These are phyloP conservation scores for Phytophthora pini DNA, from an alignment of 352 stramenopile genomes.

Conservation along the genomic window DNA sequence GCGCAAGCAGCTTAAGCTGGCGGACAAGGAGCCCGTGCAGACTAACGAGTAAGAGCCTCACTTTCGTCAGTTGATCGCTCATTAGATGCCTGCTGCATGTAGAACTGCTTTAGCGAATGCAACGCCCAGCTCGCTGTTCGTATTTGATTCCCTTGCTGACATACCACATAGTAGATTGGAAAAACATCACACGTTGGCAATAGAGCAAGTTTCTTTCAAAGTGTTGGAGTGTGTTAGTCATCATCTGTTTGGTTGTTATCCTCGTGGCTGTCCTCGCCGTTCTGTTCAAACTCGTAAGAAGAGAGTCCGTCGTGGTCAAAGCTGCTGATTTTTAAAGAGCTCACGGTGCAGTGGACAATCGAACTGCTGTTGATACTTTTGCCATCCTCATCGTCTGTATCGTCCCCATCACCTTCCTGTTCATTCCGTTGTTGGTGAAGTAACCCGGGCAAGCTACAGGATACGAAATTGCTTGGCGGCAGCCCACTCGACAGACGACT, in stretches of 20 bases:
- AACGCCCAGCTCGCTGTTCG: slow-evolving; percentile 21
- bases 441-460: not conserved
- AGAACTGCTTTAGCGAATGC: slow-evolving; percentile 27
- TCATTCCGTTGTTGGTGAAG: not conserved
- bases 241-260: slow-evolving; percentile 43
- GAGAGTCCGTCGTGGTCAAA: slow-evolving; percentile 8
- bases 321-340: slow-evolving; percentile 12
- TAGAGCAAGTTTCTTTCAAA: slow-evolving; percentile 19
- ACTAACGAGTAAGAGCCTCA: slow-evolving; percentile 32
- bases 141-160: slow-evolving; percentile 37
- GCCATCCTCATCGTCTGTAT: slow-evolving; percentile 25
- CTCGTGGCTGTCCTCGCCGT: not conserved
- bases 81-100: slow-evolving; percentile 40
- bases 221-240: slow-evolving; percentile 8
- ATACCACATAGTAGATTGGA: slow-evolving; percentile 33
- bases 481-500: slow-evolving; percentile 14
- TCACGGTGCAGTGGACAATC: slow-evolving; percentile 1
- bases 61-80: slow-evolving; percentile 15
- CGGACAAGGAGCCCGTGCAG: slow-evolving; percentile 50
- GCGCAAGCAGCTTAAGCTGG: slow-evolving; percentile 86
- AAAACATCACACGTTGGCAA: slow-evolving; percentile 29
- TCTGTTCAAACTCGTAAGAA: slow-evolving; percentile 1
- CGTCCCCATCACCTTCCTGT: slow-evolving; percentile 6
- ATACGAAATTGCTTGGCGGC: not conserved
- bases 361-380: slow-evolving; percentile 1